These are phyloP conservation scores for Antitrichia curtipendula DNA, from an alignment of 225 moss, liverwort and hornwort species.

Conservation along the genomic window DNA sequence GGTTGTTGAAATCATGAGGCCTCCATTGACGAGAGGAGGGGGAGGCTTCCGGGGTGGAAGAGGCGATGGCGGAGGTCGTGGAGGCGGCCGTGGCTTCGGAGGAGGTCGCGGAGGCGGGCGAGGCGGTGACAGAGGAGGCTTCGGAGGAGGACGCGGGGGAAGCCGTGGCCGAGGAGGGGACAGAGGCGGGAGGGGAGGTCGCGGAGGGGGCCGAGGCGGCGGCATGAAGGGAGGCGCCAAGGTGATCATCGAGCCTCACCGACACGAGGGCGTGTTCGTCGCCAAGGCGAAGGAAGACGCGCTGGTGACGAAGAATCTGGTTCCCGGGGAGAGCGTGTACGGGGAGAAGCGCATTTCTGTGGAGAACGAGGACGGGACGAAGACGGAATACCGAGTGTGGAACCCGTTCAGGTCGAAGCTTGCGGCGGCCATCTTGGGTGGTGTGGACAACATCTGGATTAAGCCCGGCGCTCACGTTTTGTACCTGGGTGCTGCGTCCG, in stretches of 20 bases:
- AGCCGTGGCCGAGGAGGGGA: constrained; percentile 17
- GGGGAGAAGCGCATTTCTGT: constrained; percentile 91
- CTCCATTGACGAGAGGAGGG: constrained; percentile 35
- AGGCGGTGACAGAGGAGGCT: constrained; percentile 1
- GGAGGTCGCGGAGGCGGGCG: constrained; percentile 25
- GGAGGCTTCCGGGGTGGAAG: constrained; percentile 40
- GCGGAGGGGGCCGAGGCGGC: constrained; percentile 55
- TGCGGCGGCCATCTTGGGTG: constrained; percentile 86
- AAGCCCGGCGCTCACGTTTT: constrained; percentile 88
- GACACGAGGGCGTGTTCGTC: constrained; percentile 87
- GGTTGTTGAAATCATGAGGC: constrained; percentile 12
- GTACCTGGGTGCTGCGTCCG: constrained; percentile 83
- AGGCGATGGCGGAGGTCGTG: constrained; percentile 24
- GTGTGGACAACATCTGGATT: constrained; percentile 93
- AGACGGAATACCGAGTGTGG: constrained; percentile 91
- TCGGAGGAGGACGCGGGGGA: background rate
- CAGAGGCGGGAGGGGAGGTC: constrained; percentile 10
- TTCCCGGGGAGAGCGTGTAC: constrained; percentile 77
- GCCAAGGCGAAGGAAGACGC: constrained; percentile 95
- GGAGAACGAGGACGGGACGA: constrained; percentile 63
- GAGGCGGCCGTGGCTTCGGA: constrained; percentile 33
- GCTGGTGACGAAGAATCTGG: constrained; percentile 80
- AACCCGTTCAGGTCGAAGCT: constrained; percentile 93
- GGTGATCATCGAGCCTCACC: constrained; percentile 82
- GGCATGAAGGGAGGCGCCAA: constrained; percentile 92